Evolutionary conservation across 1,284 basidiomycete genomes (phyloP).

Genomic region (Pseudozyma sp.): DNA sequence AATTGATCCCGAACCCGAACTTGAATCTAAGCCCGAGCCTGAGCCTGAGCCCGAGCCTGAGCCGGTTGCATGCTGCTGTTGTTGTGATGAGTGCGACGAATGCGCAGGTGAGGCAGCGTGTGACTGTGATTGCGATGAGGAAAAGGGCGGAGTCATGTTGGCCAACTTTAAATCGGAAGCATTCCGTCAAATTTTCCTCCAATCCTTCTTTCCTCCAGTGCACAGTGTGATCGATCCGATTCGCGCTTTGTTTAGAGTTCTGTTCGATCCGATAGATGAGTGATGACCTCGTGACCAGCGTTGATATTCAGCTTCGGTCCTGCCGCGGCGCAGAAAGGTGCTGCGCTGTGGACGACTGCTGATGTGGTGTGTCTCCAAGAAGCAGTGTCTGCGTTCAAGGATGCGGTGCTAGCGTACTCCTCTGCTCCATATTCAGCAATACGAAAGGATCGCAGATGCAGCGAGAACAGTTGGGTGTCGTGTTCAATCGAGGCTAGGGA

Average conservation of each 20-base stretch:
- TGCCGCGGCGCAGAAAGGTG: constrained; percentile 16
- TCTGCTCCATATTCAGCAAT: too few relatives aligned
- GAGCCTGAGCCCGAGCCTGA: too few relatives aligned
- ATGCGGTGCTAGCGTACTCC: too few relatives aligned
- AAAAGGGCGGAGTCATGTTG: constrained; percentile 27
- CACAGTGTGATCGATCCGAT: background rate
- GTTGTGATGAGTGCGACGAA: constrained; percentile 6
- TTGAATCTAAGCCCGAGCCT: too few relatives aligned
- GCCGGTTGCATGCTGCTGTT: background rate
- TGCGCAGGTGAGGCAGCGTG: constrained; percentile 24
- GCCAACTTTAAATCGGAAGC: constrained; percentile 19
- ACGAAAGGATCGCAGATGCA: too few relatives aligned
- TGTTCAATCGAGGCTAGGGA: too few relatives aligned
- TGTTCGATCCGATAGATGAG: too few relatives aligned
- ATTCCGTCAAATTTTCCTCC: constrained; percentile 7
- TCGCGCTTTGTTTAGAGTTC: background rate
- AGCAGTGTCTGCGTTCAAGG: too few relatives aligned
- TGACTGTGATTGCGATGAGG: constrained; percentile 16
- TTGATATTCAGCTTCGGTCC: background rate
- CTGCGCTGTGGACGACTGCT: background rate
- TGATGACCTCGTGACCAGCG: background rate
- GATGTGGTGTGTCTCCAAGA: background rate
- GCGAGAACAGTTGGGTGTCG: too few relatives aligned
- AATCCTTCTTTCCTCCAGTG: background rate
- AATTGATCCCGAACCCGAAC: too few relatives aligned